phyloP scores from a whole-genome alignment of 169 alveolate genomes.

The Plasmodium malariae region DNA sequence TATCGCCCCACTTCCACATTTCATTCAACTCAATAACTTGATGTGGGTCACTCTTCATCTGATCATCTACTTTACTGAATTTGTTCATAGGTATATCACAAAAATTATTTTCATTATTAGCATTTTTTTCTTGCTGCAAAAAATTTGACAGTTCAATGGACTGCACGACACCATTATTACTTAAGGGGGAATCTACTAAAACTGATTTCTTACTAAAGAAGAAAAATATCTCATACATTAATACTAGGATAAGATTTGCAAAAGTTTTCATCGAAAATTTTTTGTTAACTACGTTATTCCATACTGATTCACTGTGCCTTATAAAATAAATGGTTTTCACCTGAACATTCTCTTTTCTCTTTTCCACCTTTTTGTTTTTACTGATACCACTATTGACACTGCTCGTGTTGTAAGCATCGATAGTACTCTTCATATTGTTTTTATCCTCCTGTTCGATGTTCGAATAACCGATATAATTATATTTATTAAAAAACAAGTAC shows the following conservation, averaged over 20 bases:
- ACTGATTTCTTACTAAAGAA: conserved; percentile 44
- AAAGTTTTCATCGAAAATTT: background rate
- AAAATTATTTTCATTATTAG: conserved; percentile 2
- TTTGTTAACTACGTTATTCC: conserved; percentile 53
- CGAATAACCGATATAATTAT: background rate
- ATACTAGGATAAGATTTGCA: conserved; percentile 9
- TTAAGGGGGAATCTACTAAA: conserved; percentile 52
- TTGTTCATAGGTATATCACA: conserved; percentile 11
- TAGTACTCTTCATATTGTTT: background rate
- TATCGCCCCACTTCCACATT: too few relatives aligned
- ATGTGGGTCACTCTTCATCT: background rate
- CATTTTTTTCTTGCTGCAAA: conserved; percentile 25
- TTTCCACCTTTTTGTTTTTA: background rate
- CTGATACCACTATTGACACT: background rate
- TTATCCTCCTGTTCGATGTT: background rate
- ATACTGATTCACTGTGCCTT: conserved; percentile 65
- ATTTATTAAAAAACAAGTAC: conserved; percentile 4
- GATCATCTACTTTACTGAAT: background rate
- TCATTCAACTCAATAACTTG: too few relatives aligned
- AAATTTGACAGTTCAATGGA: conserved; percentile 56
- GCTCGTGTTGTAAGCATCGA: background rate
- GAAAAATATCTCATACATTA: conserved; percentile 27
- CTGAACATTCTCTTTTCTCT: conserved; percentile 11
- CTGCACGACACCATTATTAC: conserved; percentile 51
- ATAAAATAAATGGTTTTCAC: conserved; percentile 67